Conservation (phyloP, 495 filamentous ascomycete genomes). For the Physcia stellaris region DNA sequence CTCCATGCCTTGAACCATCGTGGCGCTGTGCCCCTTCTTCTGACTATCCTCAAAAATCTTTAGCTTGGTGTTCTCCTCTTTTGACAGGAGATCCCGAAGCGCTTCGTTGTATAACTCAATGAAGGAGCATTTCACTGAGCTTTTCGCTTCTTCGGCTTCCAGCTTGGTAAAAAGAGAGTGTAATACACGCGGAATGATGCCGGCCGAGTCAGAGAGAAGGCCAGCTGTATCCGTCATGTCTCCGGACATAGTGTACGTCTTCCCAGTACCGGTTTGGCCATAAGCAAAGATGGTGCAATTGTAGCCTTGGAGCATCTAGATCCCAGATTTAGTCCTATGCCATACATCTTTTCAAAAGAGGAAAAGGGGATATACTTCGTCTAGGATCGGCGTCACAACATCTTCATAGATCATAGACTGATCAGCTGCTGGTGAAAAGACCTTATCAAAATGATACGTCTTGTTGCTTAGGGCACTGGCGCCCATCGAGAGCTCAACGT, state of each 20-base stretch:
- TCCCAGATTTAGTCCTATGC: not conserved
- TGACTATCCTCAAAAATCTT: conserved; percentile 92
- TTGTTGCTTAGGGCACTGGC: conserved; percentile 88
- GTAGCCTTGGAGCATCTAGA: conserved; percentile 83
- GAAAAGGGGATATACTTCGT: conserved; percentile 57
- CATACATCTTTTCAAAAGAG: no score
- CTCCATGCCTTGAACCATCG: conserved; percentile 93
- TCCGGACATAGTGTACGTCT: conserved; percentile 98
- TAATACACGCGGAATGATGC: conserved; percentile 83
- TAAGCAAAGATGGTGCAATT: conserved; percentile 99
- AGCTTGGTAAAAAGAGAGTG: conserved; percentile 77
- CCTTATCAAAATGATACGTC: conserved; percentile 90
- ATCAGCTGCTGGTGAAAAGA: conserved; percentile 91
- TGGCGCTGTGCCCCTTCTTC: conserved; percentile 63
- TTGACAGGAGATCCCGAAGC: conserved; percentile 70
- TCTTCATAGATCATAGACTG: conserved; percentile 88
- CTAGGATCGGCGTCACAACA: conserved; percentile 78
- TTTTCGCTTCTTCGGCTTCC: conserved; percentile 63
- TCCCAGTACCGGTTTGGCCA: conserved; percentile 93
- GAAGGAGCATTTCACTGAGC: conserved; percentile 91
- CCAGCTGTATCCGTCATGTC: conserved; percentile 83
- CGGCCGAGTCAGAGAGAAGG: conserved; percentile 76
- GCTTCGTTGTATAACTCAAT: conserved; percentile 98
- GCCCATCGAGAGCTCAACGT: conserved; percentile 81
- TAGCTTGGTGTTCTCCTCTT: conserved; percentile 68